Evolutionary conservation across 305 asterid genomes (phyloP).

Genomic region (Lippia alba): DNA sequence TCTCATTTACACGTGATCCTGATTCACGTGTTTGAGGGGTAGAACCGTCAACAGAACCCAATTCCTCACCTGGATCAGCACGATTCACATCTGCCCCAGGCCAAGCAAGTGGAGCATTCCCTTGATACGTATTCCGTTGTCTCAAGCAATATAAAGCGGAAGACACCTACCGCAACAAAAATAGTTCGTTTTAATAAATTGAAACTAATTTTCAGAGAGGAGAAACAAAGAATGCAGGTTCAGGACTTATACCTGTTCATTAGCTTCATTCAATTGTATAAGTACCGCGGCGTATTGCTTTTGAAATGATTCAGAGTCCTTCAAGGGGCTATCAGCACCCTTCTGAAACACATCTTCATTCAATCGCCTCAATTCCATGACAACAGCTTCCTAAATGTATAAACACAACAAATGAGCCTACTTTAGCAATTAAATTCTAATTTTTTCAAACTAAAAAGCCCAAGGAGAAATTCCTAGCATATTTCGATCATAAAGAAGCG

Average conservation of each 20-base stretch:
- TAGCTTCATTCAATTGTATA: conserved; percentile 66
- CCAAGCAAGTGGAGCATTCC: conserved; percentile 46
- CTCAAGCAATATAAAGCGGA: conserved; percentile 73
- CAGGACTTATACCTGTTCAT: conserved; percentile 66
- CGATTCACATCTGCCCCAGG: conserved; percentile 46
- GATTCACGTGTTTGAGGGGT: conserved; percentile 49
- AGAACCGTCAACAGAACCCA: conserved; percentile 25
- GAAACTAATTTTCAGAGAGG: not conserved
- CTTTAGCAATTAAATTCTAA: not conserved
- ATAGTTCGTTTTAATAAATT: not conserved
- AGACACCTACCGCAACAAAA: conserved; percentile 59
- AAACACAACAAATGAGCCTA: conserved; percentile 37
- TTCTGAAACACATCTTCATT: conserved; percentile 68
- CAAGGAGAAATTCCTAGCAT: not conserved
- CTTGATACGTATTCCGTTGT: conserved; percentile 78
- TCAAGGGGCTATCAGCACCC: conserved; percentile 54
- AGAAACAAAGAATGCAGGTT: conserved; percentile 8
- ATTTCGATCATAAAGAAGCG: not conserved
- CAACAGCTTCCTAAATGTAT: conserved; percentile 73
- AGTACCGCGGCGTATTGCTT: conserved; percentile 83
- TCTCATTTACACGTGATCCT: conserved; percentile 71
- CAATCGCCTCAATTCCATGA: conserved; percentile 78
- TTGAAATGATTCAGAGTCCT: conserved; percentile 73
- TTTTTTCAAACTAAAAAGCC: too few species aligned
- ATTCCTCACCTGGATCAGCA: conserved; percentile 42